Base-by-base conservation (phyloP, 371 early-diverging fungal species). In the Blakeslea trispora region DNA sequence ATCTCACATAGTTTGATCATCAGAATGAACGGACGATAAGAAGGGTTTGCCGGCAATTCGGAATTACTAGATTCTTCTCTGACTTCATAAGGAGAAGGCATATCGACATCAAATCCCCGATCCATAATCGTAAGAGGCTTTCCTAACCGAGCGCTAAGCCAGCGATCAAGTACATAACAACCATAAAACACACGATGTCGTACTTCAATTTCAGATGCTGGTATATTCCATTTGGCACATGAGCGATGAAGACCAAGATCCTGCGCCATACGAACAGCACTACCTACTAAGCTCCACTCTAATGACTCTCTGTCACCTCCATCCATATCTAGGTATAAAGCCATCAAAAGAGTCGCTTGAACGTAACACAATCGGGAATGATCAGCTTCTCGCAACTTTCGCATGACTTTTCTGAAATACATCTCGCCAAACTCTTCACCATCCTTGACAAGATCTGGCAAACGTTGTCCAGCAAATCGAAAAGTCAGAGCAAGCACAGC, bases 201-300 rank as follows among this genome's bases (percentile, higher is more conserved):
- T 2, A 77, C 66, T 70, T 87, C 84, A 7, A 73, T 69, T 52
- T 87, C 83, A 41, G 74, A 61, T 1, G 60, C 45, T n/a, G 80
- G 75, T 34, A 83, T 58, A 44, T 79, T 70, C 73, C 81, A 77
- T 48, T 77, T 67, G 1, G 57, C 46, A 59, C 75, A 77, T 15
- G 80, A 80, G 34, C 85, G 77, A 56, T 87, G 87, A 57, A 87
- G 63, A 5, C 87, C 87, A 47, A 87, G 45, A 57, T 87, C 85
- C 57, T 85, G 83, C 8, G 85, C 84, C 79, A 83, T 80, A 8
- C 85, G 74, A n/a, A 79, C 83, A 4, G 87, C 84, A 45, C 69
- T 73, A 5, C 84, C 83, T 18, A 81, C 68, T 14, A 71, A 70
- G 59, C 71, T 77, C 84, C 84, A 83, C 50, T 74, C 70, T 1